These are phyloP conservation scores for Aphanomyces euteiches DNA, from an alignment of 352 stramenopile species.

Conservation along the genomic window DNA sequence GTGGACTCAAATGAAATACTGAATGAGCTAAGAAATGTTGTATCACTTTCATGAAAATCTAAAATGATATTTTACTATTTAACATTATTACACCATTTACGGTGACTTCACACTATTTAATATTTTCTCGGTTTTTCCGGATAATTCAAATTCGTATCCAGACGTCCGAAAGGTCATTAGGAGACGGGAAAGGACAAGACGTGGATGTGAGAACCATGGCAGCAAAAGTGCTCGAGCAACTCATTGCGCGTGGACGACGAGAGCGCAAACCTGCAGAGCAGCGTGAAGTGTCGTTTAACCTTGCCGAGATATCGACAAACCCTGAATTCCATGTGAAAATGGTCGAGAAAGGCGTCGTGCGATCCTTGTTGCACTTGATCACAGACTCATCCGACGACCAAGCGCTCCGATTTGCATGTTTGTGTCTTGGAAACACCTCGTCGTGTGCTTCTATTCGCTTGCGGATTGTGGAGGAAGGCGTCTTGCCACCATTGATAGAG, in stretches of 20 bases:
- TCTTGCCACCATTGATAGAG: conserved; percentile 79
- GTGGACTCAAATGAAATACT: neutral
- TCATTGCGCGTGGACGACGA: conserved; percentile 94
- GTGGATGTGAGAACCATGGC: conserved; percentile 9
- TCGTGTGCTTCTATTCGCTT: conserved; percentile 80
- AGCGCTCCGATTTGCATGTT: conserved; percentile 89
- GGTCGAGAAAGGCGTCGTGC: conserved; percentile 93
- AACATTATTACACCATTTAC: neutral
- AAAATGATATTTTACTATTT: conserved; percentile 15
- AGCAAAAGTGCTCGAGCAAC: conserved; percentile 93
- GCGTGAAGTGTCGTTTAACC: conserved; percentile 93
- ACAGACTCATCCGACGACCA: conserved; percentile 89
- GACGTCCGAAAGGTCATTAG: conserved; percentile 6
- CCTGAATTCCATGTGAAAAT: conserved; percentile 90
- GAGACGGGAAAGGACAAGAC: neutral
- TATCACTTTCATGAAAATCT: conserved; percentile 1
- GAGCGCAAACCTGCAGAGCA: conserved; percentile 93
- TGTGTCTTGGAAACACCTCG: conserved; percentile 94
- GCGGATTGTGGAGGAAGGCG: conserved; percentile 93
- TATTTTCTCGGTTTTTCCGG: too few species aligned
- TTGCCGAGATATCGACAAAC: conserved; percentile 95
- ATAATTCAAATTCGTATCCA: neutral
- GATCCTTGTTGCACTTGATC: conserved; percentile 89
- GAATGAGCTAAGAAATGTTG: neutral
- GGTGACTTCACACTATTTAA: neutral